These are phyloP conservation scores for Solanum paucissectum DNA, from an alignment of 257 asterid genomes.

Conservation along the genomic window DNA sequence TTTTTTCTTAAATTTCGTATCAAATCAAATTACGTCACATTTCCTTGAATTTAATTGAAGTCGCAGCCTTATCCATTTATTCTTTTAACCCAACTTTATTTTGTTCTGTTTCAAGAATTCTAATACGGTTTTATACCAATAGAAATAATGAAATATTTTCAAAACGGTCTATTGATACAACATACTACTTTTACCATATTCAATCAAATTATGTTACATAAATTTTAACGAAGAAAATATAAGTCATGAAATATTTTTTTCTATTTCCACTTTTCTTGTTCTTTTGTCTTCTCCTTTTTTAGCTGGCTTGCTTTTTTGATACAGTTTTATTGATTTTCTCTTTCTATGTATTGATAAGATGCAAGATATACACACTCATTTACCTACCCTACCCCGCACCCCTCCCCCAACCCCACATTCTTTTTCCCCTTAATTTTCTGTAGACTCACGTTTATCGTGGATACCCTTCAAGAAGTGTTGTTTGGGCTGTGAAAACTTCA, in stretches of 20 bases:
- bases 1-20: too few species aligned
- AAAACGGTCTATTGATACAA: too few species aligned
- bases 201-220: too few species aligned
- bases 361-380: not conserved
- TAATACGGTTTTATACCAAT: not conserved
- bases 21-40: not conserved
- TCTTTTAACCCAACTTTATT: not conserved
- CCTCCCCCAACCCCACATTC: not conserved
- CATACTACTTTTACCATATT: too few species aligned
- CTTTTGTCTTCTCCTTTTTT: not conserved
- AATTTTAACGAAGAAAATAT: too few species aligned
- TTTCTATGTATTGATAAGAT: not conserved
- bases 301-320: not conserved
- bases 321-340: not conserved
- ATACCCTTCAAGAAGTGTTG: slow-evolving; percentile 3
- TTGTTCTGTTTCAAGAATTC: too few species aligned
- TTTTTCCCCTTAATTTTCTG: slow-evolving; percentile 1
- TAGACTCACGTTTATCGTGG: slow-evolving; percentile 15
- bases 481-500: not conserved
- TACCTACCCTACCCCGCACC: too few species aligned
- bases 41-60: too few species aligned
- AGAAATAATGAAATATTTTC: too few species aligned
- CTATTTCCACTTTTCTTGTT: not conserved
- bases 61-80: not conserved
- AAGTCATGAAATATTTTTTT: too few species aligned